Base-by-base conservation (phyloP, 352 stramenopile genomes). In the Phytophthora cajani region DNA sequence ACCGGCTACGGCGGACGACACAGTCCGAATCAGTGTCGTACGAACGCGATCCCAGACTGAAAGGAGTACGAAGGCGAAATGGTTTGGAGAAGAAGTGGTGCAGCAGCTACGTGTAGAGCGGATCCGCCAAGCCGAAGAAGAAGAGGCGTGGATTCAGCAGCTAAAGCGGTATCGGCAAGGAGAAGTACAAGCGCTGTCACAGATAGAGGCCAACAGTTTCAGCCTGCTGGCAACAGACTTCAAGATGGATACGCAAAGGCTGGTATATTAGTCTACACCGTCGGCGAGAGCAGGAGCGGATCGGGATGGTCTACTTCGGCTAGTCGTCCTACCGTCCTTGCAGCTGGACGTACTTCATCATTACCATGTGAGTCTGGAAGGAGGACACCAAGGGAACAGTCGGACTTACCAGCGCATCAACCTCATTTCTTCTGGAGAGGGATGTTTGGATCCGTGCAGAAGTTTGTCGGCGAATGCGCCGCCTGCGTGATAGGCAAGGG, bases 71-170 rank as follows among this genome's bases (percentile, higher is more conserved):
- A 5, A 21, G 5, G 2, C 44, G 40, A 49, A 21, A 2, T 9
- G 12, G 44, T 17, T 25, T 3, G 5, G 27, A 0, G 44, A 27
- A 12, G 17, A 25, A 1, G n/a, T 25, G 0, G 17, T 51, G 0
- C 44, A 9, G 1, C 6, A 16, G 6, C 8, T 62, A 1, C 0
- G 40, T 7, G 17, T 61, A 1, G 27, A 55, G 0, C 21, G 52
- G 42, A 68, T 58, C 23, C 38, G 17, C 2, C 38, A 49, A 3
- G 54, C 54, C 0, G 54, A 25, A 25, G 23, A 63, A 17, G 54
- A 62, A 32, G 62, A 69, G 9, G 8, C 16, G 1, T 69, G 54
- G 46, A 69, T 69, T 1, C 0, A 2, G 6, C 9, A 63, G 17
- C 40, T 63, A 0, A 63, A 63, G 17, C 11, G 19, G 25, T 19